phyloP scores from a whole-genome alignment of 768 basidiomycete genomes.

The Rhodotorula babjevae region DNA sequence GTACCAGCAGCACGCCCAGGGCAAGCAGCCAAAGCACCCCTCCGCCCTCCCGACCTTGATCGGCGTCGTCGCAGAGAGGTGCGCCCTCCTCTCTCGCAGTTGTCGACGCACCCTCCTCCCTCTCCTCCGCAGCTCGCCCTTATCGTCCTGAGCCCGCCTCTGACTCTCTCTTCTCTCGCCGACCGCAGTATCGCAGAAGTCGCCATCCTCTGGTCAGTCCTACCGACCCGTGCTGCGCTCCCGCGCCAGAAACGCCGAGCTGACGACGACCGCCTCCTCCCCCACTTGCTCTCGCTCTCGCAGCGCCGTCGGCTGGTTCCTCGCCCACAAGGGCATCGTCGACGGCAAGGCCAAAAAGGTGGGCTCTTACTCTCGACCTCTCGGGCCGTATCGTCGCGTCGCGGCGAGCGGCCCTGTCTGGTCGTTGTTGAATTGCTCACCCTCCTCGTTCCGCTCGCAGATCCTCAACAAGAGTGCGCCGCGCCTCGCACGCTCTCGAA shows the following conservation, averaged over 20 bases:
- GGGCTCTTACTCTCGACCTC: neutral
- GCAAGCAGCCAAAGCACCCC: neutral
- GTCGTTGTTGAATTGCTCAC: too few species aligned
- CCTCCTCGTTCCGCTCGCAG: constrained; percentile 49
- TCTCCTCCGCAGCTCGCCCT: neutral
- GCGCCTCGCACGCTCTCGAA: too few species aligned
- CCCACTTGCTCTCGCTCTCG: neutral
- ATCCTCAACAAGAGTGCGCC: constrained; percentile 35
- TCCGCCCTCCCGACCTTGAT: constrained; percentile 16
- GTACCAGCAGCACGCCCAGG: too few species aligned
- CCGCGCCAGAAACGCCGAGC: neutral
- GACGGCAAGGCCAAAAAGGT: constrained; percentile 89
- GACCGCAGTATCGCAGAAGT: constrained; percentile 32
- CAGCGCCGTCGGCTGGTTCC: constrained; percentile 49
- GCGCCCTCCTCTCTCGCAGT: neutral
- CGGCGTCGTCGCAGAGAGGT: constrained; percentile 31
- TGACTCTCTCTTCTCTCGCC: neutral
- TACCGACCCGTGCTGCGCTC: too few species aligned
- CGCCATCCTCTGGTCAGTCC: constrained; percentile 31
- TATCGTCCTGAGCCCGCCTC: neutral
- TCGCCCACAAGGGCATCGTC: constrained; percentile 72
- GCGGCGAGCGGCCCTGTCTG: too few species aligned
- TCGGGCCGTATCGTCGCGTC: too few species aligned
- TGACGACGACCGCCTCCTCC: neutral
- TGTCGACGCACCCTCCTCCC: neutral